Conservation (phyloP, 169 alveolate species). For the Cyclospora cayetanensis region DNA sequence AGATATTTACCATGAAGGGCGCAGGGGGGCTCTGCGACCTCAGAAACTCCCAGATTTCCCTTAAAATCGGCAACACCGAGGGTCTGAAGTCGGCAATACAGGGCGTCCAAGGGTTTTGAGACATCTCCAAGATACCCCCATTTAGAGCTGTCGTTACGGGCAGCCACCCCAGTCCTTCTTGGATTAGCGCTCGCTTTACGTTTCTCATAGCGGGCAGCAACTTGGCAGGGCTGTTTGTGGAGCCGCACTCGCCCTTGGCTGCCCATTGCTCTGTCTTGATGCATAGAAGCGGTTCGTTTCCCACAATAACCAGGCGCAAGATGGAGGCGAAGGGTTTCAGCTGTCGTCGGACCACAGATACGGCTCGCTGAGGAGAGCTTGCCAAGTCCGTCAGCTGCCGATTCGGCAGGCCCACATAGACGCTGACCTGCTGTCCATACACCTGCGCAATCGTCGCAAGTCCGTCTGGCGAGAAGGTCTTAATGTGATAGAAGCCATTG, state of each 20-base stretch:
- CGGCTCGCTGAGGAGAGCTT: not conserved
- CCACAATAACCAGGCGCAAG: constrained; percentile 27
- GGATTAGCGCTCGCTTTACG: not conserved
- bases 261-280: constrained; percentile 50
- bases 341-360: constrained; percentile 18
- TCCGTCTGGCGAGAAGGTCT: constrained; percentile 56
- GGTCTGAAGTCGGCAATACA: constrained; percentile 21
- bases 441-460: not conserved
- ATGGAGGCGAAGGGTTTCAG: not conserved
- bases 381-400: constrained; percentile 20
- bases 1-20: constrained; percentile 57
- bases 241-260: constrained; percentile 50
- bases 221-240: constrained; percentile 25
- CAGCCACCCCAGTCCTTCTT: not conserved
- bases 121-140: constrained; percentile 59
- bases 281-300: constrained; percentile 66
- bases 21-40: constrained; percentile 37
- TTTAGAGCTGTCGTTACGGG: constrained; percentile 61
- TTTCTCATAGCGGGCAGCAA: constrained; percentile 62
- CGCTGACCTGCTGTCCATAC: constrained; percentile 14
- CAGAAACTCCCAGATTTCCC: constrained; percentile 25
- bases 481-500: constrained; percentile 42
- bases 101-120: constrained; percentile 64
- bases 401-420: constrained; percentile 60
- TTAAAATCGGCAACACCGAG: constrained; percentile 18